Evolutionary conservation across 345 rosid genomes (phyloP), one percentile per base, ranked within the genome.

Genomic region (Lepidium didymum): DNA sequence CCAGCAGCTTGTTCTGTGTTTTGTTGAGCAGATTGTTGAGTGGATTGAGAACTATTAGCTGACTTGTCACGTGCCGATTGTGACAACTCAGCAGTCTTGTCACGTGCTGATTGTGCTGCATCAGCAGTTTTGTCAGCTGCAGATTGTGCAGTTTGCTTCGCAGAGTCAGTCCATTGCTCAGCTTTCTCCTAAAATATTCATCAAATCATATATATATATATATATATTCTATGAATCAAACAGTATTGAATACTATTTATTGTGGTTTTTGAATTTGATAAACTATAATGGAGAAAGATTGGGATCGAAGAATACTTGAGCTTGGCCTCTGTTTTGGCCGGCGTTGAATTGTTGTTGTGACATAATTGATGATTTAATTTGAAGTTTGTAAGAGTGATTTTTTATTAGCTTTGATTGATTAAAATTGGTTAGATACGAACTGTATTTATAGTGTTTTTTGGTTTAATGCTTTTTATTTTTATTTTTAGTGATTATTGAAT

Each of bases 281-380:
- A 29, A 41, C 6, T 8, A 15, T 27, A 27, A 42, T 41, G 12
- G 6, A 47, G 4, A 47, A 62, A 23, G 8, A 49, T 36, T 16
- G 7, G 2, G 14, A 18, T 43, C 0, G 2, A 27, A 27, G 23
- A 47, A 73, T 0, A 73, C 77, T 11, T 58, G 72, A 52, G 73
- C 62, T 44, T 74, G 73, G 63, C 73, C 78, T 31, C 15, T 74
- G 31, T 49, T 42, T 23, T 74, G 73, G 9, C 73, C 73, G 36
- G 78, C 68, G 16, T 74, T 60, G 58, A 74, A 74, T 57, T 71
- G 57, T 60, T 74, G 78, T 53, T 74, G 78, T 1, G 78, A 74
- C 78, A 74, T 74, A 31, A 50, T 47, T 65, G 46, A 15, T 72
- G 53, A 57, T 65, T 54, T 31, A 25, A 2, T 63, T 63, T 46